These are phyloP conservation scores for Boletales sp. DNA, from an alignment of 768 basidiomycete species.

Conservation along the genomic window DNA sequence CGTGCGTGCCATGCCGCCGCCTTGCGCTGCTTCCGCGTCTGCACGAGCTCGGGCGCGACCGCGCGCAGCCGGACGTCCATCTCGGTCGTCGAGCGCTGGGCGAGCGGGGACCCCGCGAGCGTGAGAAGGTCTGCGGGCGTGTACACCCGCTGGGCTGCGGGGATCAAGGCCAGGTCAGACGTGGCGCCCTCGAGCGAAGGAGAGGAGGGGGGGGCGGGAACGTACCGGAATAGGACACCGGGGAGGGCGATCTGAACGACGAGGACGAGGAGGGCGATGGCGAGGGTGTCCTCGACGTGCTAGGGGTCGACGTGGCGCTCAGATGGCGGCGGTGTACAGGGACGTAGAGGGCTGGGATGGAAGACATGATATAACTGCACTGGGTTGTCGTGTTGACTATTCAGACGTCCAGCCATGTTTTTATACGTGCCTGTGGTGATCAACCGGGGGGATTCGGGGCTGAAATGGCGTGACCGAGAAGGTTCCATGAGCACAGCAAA, in stretches of 20 bases:
- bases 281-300: conserved; percentile 5
- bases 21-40: conserved; percentile 25
- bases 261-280: not conserved
- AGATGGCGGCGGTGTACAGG: conserved; percentile 38
- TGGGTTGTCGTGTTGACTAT: not conserved
- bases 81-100: conserved; percentile 3
- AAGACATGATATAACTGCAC: conserved; percentile 24
- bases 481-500: conserved; percentile 6
- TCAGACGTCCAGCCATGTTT: no score
- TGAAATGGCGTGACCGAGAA: conserved; percentile 6
- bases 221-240: not conserved
- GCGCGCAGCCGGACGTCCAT: conserved; percentile 9
- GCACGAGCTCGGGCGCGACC: conserved; percentile 26
- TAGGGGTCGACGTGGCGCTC: conserved; percentile 7
- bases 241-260: not conserved
- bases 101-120: conserved; percentile 22
- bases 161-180: not conserved
- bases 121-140: conserved; percentile 23
- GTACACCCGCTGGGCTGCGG: conserved; percentile 14
- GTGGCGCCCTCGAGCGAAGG: not conserved
- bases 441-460: no score
- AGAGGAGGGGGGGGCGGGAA: not conserved
- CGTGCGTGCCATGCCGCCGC: conserved; percentile 20
- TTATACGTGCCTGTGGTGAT: no score
- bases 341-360: conserved; percentile 31